Evolutionary conservation across 2,329 filamentous ascomycete genomes (phyloP).

Genomic region (Penicillium expansum): DNA sequence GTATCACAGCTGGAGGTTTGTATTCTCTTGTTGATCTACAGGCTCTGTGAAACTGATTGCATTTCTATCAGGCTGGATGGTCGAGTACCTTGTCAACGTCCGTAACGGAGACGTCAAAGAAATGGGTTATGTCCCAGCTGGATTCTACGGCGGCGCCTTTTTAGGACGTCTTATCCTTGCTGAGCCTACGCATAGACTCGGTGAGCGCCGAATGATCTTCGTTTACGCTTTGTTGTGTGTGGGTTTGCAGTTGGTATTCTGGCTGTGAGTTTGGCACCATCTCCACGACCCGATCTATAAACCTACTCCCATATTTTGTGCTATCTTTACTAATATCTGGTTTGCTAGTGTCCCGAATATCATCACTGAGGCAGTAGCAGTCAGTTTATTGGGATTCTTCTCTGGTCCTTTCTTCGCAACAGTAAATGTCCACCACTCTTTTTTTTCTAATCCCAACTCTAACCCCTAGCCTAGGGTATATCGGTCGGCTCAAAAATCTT

Average conservation of each 20-base stretch:
- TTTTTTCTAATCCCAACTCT: not conserved
- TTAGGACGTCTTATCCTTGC: constrained; percentile 57
- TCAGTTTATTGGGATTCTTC: constrained; percentile 58
- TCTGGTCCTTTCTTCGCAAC: constrained; percentile 59
- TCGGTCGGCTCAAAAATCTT: constrained; percentile 55
- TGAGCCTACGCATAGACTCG: constrained; percentile 59
- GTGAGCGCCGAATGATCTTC: constrained; percentile 58
- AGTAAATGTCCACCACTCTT: constrained; percentile 29
- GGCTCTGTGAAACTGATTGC: not conserved
- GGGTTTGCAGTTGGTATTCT: constrained; percentile 58
- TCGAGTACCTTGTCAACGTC: constrained; percentile 62
- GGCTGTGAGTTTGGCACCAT: constrained; percentile 41
- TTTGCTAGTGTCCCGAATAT: constrained; percentile 42
- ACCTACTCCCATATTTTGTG: not conserved
- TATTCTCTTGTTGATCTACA: not conserved
- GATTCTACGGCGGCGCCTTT: constrained; percentile 58
- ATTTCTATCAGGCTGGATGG: constrained; percentile 60
- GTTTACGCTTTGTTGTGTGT: constrained; percentile 54
- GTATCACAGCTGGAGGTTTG: constrained; percentile 51
- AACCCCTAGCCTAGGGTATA: constrained; percentile 36
- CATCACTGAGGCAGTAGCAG: constrained; percentile 52
- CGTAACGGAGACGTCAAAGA: constrained; percentile 55
- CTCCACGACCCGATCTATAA: not conserved
- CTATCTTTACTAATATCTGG: not conserved
- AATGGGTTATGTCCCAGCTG: constrained; percentile 62